phyloP scores from a whole-genome alignment of 495 filamentous ascomycete species.

The Xylaria scruposa region DNA sequence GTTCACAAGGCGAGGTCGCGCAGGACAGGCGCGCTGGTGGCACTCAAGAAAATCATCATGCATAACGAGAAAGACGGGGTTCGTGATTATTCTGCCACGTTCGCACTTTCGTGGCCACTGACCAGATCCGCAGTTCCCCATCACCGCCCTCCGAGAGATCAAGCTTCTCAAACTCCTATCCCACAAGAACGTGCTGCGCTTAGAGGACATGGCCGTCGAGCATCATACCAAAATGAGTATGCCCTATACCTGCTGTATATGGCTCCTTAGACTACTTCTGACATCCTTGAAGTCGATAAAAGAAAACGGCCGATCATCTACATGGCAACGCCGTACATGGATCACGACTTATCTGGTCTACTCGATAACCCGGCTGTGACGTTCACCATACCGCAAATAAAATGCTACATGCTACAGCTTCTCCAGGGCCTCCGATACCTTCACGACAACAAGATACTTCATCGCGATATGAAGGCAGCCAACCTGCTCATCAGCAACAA shows the following conservation, averaged over 20 bases:
- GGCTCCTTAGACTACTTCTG: conserved; percentile 14
- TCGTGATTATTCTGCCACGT: conserved; percentile 36
- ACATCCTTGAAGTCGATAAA: conserved; percentile 63
- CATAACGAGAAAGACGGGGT: conserved; percentile 85
- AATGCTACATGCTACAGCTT: conserved; percentile 96
- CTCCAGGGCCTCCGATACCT: conserved; percentile 88
- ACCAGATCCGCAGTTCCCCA: conserved; percentile 64
- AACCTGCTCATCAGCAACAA: conserved; percentile 96
- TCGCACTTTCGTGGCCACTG: conserved; percentile 16
- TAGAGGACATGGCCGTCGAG: conserved; percentile 98
- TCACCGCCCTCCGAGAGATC: conserved; percentile 85
- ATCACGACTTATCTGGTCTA: conserved; percentile 94
- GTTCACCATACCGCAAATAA: conserved; percentile 89
- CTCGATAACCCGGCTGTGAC: conserved; percentile 91
- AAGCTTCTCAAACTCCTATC: conserved; percentile 94
- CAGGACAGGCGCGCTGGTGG: conserved; percentile 74
- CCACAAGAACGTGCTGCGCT: conserved; percentile 83
- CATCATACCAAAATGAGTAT: conserved; percentile 67
- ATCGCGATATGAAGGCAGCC: conserved; percentile 98
- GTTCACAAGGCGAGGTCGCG: conserved; percentile 88
- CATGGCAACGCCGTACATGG: conserved; percentile 99
- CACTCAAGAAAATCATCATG: conserved; percentile 94
- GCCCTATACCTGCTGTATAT: conserved; percentile 28
- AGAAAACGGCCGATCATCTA: conserved; percentile 89
- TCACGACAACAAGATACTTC: conserved; percentile 87